phyloP scores from a whole-genome alignment of 768 basidiomycete genomes.

The Tricholoma flavovirens region DNA sequence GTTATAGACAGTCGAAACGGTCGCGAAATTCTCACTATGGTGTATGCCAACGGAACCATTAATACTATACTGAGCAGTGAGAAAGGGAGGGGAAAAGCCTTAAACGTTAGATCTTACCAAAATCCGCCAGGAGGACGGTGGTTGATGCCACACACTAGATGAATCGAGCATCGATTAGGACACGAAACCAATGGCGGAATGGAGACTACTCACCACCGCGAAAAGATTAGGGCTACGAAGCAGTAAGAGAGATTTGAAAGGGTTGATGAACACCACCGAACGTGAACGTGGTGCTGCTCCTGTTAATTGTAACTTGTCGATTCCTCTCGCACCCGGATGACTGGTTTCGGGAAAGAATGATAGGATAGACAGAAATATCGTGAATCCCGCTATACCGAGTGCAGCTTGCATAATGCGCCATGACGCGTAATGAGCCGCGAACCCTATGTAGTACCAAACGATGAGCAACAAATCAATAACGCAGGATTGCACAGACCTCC shows the following conservation, averaged over 20 bases:
- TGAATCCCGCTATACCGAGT: constrained; percentile 35
- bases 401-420: constrained; percentile 57
- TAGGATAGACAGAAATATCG: constrained; percentile 34
- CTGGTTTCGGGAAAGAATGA: constrained; percentile 62
- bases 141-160: constrained; percentile 25
- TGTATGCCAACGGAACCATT: constrained; percentile 59
- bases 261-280: constrained; percentile 49
- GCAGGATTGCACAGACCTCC: constrained; percentile 35
- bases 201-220: constrained; percentile 37
- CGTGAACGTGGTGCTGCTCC: constrained; percentile 10
- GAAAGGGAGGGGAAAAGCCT: constrained; percentile 8
- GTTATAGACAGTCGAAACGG: neutral
- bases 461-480: neutral
- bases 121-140: constrained; percentile 31
- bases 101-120: constrained; percentile 26
- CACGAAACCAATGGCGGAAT: neutral
- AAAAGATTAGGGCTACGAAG: constrained; percentile 57
- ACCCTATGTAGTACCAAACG: constrained; percentile 24
- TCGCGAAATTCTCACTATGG: constrained; percentile 40
- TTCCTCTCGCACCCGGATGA: constrained; percentile 50
- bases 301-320: constrained; percentile 37
- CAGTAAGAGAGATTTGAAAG: constrained; percentile 43
- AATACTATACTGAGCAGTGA: constrained; percentile 36
- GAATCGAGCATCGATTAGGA: neutral
- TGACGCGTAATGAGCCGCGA: constrained; percentile 52